A percentile compares a stretch with the other conserved stretches of the same genome.
These are phyloP conservation scores for Vanderwaltozyma yarrowii DNA, from an alignment of 805 yeast genomes.

Conservation along the genomic window DNA sequence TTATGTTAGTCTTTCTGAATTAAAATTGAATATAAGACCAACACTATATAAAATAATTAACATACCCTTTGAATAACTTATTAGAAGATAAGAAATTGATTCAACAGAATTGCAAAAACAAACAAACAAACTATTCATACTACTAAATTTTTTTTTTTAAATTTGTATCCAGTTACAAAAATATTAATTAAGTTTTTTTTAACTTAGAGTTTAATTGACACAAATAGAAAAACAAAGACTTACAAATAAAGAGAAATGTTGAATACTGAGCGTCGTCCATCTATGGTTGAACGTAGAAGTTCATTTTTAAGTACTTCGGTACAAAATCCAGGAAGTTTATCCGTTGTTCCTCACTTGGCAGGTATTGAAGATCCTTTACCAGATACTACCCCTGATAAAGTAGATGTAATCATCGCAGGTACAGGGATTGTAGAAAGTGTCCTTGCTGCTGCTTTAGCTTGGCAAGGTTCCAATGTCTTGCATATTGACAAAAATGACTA, in stretches of 20 bases:
- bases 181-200: too few relatives aligned
- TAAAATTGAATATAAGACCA: too few relatives aligned
- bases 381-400: slow-evolving; percentile 49
- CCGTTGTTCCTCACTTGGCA: slow-evolving; percentile 56
- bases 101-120: too few relatives aligned
- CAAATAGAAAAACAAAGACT: neutral
- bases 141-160: too few relatives aligned
- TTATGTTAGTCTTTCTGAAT: too few relatives aligned
- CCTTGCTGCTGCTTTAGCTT: slow-evolving; percentile 85
- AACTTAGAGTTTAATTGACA: too few relatives aligned
- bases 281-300: slow-evolving; percentile 61
- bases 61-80: too few relatives aligned
- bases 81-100: too few relatives aligned
- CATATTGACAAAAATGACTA: slow-evolving; percentile 79
- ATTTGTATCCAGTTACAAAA: too few relatives aligned
- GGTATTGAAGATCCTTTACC: slow-evolving; percentile 71
- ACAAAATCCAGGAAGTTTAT: slow-evolving; percentile 11
- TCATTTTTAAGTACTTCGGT: slow-evolving; percentile 30
- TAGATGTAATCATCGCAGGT: slow-evolving; percentile 86
- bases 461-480: slow-evolving; percentile 96
- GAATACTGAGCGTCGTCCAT: slow-evolving; percentile 40
- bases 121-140: too few relatives aligned
- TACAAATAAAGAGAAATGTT: slow-evolving; percentile 13
- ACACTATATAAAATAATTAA: too few relatives aligned
- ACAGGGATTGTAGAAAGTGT: slow-evolving; percentile 86